Conservation (phyloP, 768 basidiomycete genomes). For the Rhodotorula paludigena region DNA sequence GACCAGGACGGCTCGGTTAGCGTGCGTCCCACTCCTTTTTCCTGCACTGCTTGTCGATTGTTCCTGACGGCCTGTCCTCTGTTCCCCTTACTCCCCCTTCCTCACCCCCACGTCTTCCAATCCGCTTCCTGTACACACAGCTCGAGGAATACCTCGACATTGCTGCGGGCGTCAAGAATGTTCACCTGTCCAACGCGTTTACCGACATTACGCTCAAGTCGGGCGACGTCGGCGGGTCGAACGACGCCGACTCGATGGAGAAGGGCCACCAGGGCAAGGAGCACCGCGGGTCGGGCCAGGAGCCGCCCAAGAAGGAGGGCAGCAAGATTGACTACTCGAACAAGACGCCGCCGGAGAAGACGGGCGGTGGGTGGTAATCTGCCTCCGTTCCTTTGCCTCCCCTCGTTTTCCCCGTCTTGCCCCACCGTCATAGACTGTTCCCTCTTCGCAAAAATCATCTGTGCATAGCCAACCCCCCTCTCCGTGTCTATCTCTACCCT, state of each 20-base stretch:
- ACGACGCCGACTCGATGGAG: background rate
- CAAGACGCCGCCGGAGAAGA: slow-evolving; percentile 15
- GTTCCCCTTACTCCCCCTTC: too few species aligned
- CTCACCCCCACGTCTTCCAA: too few species aligned
- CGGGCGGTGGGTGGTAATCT: slow-evolving; percentile 10
- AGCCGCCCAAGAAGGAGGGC: slow-evolving; percentile 10
- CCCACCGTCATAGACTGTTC: too few species aligned
- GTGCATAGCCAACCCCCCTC: too few species aligned
- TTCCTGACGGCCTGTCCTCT: too few species aligned
- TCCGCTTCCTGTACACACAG: slow-evolving; percentile 40
- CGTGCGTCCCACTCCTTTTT: background rate
- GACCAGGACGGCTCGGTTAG: slow-evolving; percentile 48
- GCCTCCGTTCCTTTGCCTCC: too few species aligned
- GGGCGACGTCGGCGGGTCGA: background rate
- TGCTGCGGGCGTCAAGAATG: slow-evolving; percentile 50
- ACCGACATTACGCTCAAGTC: slow-evolving; percentile 23
- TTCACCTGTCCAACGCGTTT: slow-evolving; percentile 29
- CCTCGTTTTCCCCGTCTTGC: too few species aligned
- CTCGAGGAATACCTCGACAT: slow-evolving; percentile 62
- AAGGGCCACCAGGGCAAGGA: background rate
- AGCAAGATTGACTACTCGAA: slow-evolving; percentile 22
- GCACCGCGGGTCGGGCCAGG: background rate
- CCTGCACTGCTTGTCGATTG: background rate
- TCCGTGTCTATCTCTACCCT: too few species aligned
- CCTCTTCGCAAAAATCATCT: too few species aligned